These are phyloP conservation scores for Sicyos baderoa DNA, from an alignment of 306 rosid species.

Conservation along the genomic window DNA sequence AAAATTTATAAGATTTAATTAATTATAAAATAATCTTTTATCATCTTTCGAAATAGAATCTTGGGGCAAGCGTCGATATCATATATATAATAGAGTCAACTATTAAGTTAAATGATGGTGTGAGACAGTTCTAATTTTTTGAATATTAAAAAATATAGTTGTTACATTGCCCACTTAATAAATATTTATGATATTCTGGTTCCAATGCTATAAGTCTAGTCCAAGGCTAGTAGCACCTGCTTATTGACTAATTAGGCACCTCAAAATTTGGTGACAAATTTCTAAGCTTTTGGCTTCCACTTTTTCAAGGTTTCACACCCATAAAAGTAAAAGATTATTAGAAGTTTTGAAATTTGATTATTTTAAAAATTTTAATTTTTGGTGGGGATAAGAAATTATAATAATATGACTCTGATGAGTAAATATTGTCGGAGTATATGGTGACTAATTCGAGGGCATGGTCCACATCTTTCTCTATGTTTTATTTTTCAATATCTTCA, in stretches of 20 bases:
- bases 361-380: neutral
- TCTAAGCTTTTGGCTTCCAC: neutral
- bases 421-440: neutral
- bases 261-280: neutral
- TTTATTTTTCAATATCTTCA: neutral
- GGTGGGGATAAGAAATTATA: neutral
- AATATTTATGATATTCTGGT: too few relatives aligned
- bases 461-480: neutral
- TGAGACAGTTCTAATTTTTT: too few relatives aligned
- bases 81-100: too few relatives aligned
- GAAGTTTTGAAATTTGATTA: neutral
- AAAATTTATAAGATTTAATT: too few relatives aligned
- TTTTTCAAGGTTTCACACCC: neutral
- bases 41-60: too few relatives aligned
- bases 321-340: neutral
- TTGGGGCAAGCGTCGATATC: too few relatives aligned
- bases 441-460: neutral
- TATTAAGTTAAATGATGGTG: too few relatives aligned
- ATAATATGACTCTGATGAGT: neutral
- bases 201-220: neutral
- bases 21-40: too few relatives aligned
- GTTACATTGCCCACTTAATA: too few relatives aligned
- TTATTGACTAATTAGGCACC: slow-evolving; percentile 4
- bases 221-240: neutral
- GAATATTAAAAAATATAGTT: too few relatives aligned